Evolutionary conservation across 2,329 filamentous ascomycete species (phyloP), one percentile per base, ranked within the genome.

Genomic region (Colletotrichum sp.): DNA sequence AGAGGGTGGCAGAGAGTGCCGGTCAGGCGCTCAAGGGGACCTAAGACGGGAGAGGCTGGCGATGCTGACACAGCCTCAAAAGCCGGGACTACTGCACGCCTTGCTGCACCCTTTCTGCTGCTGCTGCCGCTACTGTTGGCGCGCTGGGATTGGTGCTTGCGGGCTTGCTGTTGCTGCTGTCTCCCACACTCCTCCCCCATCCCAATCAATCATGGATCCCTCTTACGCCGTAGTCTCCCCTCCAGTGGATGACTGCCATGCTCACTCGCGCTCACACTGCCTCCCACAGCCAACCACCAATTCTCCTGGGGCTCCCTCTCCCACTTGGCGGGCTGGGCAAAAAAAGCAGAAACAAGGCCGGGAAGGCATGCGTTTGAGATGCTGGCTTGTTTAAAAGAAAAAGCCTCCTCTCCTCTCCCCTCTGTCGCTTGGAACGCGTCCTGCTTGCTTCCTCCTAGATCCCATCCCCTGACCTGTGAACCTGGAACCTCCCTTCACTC

Each of bases 11-110:
- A 32, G 36, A 28, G 13, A 30, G 21, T 52, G 49, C 8, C 39
- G 1, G 39, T n/a, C 44, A 13, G n/a, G 44, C 21, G 30, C 24
- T 26, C n/a, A 21, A 49, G 62, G 34, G 30, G 44, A 34, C 49
- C 30, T 68, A 34, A n/a, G 12, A 57, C 24, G 32, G 62, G 64
- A 28, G 62, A 67, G 69, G 73, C 68, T 80, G 79, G 77, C 78
- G 76, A 65, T 74, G 72, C 72, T 78, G 72, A 76, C 75, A 76
- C 72, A 71, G 75, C 75, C 75, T 59, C 75, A 76, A 74, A 52
- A 74, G 59, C 74, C 74, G 71, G 74, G 64, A 74, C 74, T 69
- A 74, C 64, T 74, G 74, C 74, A 74, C 44, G 72, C 66, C 70
- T 66, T 71, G 68, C 71, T 75, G 69, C 60, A 59, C 63, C 57